Base-by-base conservation (phyloP, 441 rosid species). In the Brassica balearica region DNA sequence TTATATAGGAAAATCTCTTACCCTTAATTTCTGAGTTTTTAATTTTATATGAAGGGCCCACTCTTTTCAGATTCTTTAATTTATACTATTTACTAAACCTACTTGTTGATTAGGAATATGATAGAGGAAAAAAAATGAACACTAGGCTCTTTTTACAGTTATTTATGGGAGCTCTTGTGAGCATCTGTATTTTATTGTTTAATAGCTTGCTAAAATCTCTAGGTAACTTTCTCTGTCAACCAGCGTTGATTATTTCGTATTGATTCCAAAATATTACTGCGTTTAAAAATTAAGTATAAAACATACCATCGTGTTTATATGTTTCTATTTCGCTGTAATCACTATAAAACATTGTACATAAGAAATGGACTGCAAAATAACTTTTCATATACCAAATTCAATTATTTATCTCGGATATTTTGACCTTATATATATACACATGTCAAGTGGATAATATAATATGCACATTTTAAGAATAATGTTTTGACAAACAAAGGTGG, bases 1-100 rank as follows among this genome's bases (percentile, higher is more conserved):
- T 79, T 78, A 66, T 78, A 73, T 79, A 79, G 78, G 61, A 17
- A 73, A 73, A 73, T 79, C 78, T 27, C 74, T 1, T 27, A 63
- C 56, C 65, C 51, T 46, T 78, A 60, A 9, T 43, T 48, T 59
- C 3, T 22, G 11, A 32, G 2, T 36, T 68, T 79, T 73, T 17
- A 15, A 61, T 68, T 55, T 55, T 55, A 15, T 36, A 12, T 36
- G 34, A n/a, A 61, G 51, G 74, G 4, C 48, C 77, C 70, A 78
- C 69, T 51, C 23, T 68, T 66, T 78, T 60, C 2, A 60, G 69
- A 72, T 66, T 78, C 69, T 32, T 78, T 66, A 65, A 46, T 14
- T 32, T 51, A n/a, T 36, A 14, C 20, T 43, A 72, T 72, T 43
- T 32, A 56, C 51, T 19, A 32, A 25, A 25, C 27, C 27, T 25